These are phyloP conservation scores for Sporobolomyces roseus DNA, from an alignment of 768 basidiomycete genomes.

Conservation along the genomic window DNA sequence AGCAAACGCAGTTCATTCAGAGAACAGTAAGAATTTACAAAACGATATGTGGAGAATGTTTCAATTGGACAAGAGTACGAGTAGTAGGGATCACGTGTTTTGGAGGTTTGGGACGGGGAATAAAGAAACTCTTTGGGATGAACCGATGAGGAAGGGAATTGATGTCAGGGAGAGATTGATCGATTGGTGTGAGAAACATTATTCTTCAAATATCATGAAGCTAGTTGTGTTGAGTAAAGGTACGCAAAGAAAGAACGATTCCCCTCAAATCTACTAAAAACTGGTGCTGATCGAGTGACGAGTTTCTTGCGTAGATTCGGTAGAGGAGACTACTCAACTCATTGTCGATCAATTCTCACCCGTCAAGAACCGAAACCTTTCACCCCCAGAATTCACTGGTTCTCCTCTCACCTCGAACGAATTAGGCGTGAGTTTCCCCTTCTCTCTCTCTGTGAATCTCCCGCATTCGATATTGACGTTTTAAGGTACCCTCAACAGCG, in stretches of 20 bases:
- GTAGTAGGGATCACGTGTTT: conserved; percentile 51
- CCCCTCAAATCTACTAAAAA: too few relatives aligned
- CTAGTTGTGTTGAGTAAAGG: conserved; percentile 51
- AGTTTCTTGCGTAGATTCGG: conserved; percentile 45
- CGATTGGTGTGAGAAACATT: conserved; percentile 52
- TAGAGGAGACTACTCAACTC: conserved; percentile 44
- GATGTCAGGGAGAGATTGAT: conserved; percentile 52
- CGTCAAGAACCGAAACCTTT: conserved; percentile 43
- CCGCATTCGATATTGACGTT: not conserved
- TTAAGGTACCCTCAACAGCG: conserved; percentile 36
- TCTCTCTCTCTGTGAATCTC: not conserved
- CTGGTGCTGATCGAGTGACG: too few relatives aligned
- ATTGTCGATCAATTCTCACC: conserved; percentile 46
- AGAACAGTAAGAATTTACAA: conserved; percentile 95
- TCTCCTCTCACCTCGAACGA: conserved; percentile 41
- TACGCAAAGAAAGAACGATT: too few relatives aligned
- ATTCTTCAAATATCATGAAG: conserved; percentile 52
- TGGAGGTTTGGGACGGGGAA: conserved; percentile 54
- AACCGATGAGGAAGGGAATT: conserved; percentile 47
- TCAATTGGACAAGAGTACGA: conserved; percentile 76
- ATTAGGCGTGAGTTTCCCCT: conserved; percentile 31
- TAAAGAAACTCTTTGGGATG: conserved; percentile 51
- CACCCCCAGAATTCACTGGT: conserved; percentile 41
- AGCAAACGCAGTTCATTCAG: conserved; percentile 92
- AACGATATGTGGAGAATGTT: conserved; percentile 86